A percentile compares a stretch with the other conserved stretches of the same genome.
Evolutionary conservation across 1,139 yeast genomes (phyloP).

Genomic region (Taphrina betulina): DNA sequence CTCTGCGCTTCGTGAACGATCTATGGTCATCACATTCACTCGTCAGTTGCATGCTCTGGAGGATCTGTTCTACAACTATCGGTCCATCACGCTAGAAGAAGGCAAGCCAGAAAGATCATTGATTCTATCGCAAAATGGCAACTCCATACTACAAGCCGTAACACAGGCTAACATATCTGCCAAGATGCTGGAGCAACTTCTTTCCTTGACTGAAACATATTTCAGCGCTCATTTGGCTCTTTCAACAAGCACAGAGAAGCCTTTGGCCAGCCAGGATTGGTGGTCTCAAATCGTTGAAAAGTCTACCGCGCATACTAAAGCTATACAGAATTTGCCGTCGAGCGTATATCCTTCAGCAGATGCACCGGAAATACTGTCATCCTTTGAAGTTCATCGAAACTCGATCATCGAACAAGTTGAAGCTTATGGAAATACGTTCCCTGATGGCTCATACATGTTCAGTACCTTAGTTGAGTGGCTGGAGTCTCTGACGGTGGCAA

Average conservation of each 20-base stretch:
- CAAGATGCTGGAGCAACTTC: too few relatives aligned
- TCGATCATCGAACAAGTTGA: not conserved
- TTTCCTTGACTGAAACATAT: constrained; percentile 1
- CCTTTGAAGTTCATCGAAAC: not conserved
- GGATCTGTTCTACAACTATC: too few relatives aligned
- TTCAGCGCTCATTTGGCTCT: constrained; percentile 4
- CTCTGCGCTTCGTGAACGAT: constrained; percentile 37
- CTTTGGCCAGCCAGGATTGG: not conserved
- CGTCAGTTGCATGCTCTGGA: too few relatives aligned
- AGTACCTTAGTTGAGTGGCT: not conserved
- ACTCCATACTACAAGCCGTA: too few relatives aligned
- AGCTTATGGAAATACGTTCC: not conserved
- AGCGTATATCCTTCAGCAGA: too few relatives aligned
- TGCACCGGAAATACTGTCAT: not conserved
- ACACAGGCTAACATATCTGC: too few relatives aligned
- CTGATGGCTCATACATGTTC: not conserved
- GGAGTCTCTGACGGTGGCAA: too few relatives aligned
- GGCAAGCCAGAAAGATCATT: too few relatives aligned
- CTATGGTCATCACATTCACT: too few relatives aligned
- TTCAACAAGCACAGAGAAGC: not conserved
- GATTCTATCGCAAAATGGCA: not conserved
- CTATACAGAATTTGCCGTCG: not conserved
- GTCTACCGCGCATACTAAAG: too few relatives aligned
- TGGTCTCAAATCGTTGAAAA: not conserved
- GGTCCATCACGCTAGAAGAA: too few relatives aligned